A percentile compares a stretch with the other conserved stretches of the same genome.
Conservation (phyloP, 1,284 basidiomycete species). For the Pseudozyma hubeiensis region DNA sequence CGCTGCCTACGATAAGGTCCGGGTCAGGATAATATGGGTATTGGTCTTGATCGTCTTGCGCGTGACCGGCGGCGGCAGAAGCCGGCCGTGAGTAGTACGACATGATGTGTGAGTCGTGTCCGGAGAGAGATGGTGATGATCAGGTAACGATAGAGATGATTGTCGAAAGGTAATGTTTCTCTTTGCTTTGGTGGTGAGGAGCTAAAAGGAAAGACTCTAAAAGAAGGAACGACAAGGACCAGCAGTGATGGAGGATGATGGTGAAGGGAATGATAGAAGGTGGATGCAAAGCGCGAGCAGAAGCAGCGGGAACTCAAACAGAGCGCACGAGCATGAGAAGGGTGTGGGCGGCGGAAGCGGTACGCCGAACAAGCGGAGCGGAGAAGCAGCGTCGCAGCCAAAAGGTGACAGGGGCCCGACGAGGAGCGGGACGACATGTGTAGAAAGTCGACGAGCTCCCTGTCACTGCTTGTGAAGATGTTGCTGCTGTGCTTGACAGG, state of each 20-base stretch:
- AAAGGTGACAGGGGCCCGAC: background rate
- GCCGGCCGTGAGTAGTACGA: slow-evolving; percentile 31
- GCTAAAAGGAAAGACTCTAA: background rate
- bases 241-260: slow-evolving; percentile 2
- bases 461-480: background rate
- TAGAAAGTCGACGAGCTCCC: background rate
- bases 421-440: background rate
- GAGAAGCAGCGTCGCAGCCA: slow-evolving; percentile 6
- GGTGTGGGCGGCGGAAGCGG: too few relatives aligned
- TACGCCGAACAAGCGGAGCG: background rate
- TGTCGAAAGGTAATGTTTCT: background rate
- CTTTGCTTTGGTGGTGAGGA: background rate
- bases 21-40: slow-evolving; percentile 51
- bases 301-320: background rate
- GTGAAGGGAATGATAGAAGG: background rate
- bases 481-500: slow-evolving; percentile 1
- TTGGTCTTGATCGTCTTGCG: slow-evolving; percentile 28
- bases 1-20: slow-evolving; percentile 32
- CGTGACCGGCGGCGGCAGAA: slow-evolving; percentile 30
- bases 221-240: background rate
- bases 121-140: background rate
- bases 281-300: background rate
- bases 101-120: slow-evolving; percentile 8
- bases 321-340: slow-evolving; percentile 1
- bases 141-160: background rate